Evolutionary conservation across 208 protist species (phyloP), one percentile per base, ranked within the genome.

Genomic region (Porcisia hertigi): DNA sequence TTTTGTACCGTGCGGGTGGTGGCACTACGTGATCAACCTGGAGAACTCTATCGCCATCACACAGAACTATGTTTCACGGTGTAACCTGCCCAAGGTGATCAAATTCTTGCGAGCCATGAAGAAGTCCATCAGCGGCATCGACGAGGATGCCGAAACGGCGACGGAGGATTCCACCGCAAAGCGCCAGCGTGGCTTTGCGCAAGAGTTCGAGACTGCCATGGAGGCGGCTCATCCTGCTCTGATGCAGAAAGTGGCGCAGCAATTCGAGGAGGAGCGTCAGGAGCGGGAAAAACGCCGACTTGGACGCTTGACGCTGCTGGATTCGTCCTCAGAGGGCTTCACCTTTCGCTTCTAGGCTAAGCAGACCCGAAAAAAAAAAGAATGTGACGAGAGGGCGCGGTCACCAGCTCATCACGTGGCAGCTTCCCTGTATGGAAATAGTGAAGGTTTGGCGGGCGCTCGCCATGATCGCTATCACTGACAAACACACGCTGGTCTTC

Each of bases 1-100:
- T 83, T 98, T 95, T 67, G 83, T 98, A 54, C 94, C 94, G 59
- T 88, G 90, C 74, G 92, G 92, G 43, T 98, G 94, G 94, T 98
- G 94, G 94, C 94, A 98, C 82, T 92, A 80, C 74, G 89, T 96
- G 45, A 89, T 98, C 76, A 98, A 98, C 82, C 82, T 97, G 11
- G 92, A 95, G 71, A 84, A 93, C 76, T 92, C 91, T 53, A 82
- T 97, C 43, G 91, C 92, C 59, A 91, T 98, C 55, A 98, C 94
- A 55, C 94, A 98, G 70, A 98, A 98, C 83, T 98, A 95, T 76
- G 92, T 96, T 12, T 97, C 92, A 41, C 72, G 81, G 60, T 81
- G 80, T 73, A 96, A 95, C 73, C 69, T 97, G 47, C 71, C 80
- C 23, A 86, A 86, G 65, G 94, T 96, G 53, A 76, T 96, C 67